phyloP scores from a whole-genome alignment of 352 stramenopile species.

The Phytophthora pseudosyringae region DNA sequence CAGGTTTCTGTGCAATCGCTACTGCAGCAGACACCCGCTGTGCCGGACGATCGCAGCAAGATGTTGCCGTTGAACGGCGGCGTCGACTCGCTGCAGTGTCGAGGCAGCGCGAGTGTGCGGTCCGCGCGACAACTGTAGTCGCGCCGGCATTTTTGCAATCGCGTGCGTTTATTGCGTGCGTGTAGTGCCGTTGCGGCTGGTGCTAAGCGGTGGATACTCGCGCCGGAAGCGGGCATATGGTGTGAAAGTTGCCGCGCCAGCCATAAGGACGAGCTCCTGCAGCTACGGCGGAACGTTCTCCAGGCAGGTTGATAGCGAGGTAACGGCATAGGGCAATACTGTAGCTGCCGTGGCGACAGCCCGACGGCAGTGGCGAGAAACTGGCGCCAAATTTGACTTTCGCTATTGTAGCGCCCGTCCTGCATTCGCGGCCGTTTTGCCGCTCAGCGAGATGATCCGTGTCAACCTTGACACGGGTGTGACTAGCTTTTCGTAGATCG shows the following conservation, averaged over 20 bases:
- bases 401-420: background rate
- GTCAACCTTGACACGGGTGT: constrained; percentile 14
- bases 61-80: constrained; percentile 10
- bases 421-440: background rate
- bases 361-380: background rate
- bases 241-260: background rate
- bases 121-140: constrained; percentile 20
- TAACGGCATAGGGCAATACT: constrained; percentile 17
- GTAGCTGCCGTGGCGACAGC: background rate
- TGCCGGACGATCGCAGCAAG: constrained; percentile 8
- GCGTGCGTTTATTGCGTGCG: constrained; percentile 19
- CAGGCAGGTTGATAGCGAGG: constrained; percentile 20
- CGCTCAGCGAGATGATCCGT: constrained; percentile 18
- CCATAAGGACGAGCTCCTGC: constrained; percentile 29
- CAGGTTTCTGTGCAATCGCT: constrained; percentile 23
- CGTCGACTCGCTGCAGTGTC: background rate
- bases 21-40: background rate
- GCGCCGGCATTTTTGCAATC: constrained; percentile 32
- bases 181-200: constrained; percentile 15
- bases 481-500: background rate
- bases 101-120: constrained; percentile 9
- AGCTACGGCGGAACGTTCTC: constrained; percentile 36
- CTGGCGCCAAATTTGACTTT: background rate
- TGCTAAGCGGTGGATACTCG: constrained; percentile 27
- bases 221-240: background rate